phyloP scores from a whole-genome alignment of 108 stramenopile genomes.

The Tribonema minus region DNA sequence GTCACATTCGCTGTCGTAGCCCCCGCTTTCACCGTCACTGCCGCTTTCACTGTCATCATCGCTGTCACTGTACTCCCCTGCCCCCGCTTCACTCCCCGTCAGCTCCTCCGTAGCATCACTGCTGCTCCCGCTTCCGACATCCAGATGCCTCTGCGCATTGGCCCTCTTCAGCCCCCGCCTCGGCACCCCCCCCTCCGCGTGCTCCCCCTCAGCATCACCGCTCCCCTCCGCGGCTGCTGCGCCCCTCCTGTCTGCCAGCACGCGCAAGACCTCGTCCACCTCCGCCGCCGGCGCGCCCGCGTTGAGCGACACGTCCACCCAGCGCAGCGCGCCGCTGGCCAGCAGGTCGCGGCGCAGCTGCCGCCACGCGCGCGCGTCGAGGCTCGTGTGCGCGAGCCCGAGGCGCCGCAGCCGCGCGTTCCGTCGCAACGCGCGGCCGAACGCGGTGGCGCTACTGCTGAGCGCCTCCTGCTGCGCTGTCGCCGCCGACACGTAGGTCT shows the following conservation, averaged over 20 bases:
- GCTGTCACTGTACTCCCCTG: not conserved
- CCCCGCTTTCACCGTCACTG: not conserved
- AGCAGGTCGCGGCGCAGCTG: not conserved
- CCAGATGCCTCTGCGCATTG: not conserved
- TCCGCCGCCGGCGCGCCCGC: not conserved
- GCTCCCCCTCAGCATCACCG: not conserved
- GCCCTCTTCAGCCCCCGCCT: not conserved
- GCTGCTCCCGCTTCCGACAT: not conserved
- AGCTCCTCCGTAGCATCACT: not conserved
- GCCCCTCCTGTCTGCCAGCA: not conserved
- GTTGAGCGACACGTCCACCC: not conserved
- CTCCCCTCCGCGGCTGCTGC: not conserved
- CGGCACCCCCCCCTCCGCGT: not conserved
- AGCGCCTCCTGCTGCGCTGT: not conserved
- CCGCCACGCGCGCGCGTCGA: not conserved
- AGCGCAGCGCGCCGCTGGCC: not conserved
- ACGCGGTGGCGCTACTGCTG: not conserved
- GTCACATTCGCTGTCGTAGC: not conserved
- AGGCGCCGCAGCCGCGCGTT: not conserved
- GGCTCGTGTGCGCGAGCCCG: not conserved
- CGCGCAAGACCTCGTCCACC: not conserved
- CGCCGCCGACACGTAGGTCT: not conserved
- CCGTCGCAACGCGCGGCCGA: not conserved
- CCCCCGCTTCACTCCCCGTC: not conserved
- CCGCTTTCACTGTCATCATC: not conserved